Percentiles rank a stretch among this genome's conserved stretches.
Evolutionary conservation across 352 stramenopile genomes (phyloP).

Genomic region (Phytophthora boehmeriae): DNA sequence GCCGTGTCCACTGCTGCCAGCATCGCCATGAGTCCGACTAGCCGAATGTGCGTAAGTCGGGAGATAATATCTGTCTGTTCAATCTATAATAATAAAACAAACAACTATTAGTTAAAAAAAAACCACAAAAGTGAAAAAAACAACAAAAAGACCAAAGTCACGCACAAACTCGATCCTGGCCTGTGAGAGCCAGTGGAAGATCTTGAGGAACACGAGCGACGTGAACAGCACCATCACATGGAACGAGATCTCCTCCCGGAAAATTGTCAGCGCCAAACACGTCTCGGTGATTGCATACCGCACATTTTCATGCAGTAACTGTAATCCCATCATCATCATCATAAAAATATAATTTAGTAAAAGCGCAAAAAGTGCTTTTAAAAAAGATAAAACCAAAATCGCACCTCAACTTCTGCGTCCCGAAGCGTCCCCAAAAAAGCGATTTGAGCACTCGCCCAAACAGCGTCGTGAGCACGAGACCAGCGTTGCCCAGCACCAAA

Average conservation of each 20-base stretch:
- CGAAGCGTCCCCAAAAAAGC: conserved; percentile 88
- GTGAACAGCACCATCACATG: conserved; percentile 96
- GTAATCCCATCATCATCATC: too few species aligned
- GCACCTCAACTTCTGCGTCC: conserved; percentile 86
- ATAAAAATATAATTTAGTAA: too few species aligned
- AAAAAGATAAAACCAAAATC: background rate
- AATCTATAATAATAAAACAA: conserved; percentile 50
- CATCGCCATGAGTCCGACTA: conserved; percentile 90
- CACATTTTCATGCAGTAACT: conserved; percentile 96
- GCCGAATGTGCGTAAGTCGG: conserved; percentile 78
- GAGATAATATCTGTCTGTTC: conserved; percentile 89
- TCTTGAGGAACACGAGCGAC: conserved; percentile 95
- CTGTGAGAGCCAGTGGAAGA: conserved; percentile 93
- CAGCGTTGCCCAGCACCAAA: conserved; percentile 95
- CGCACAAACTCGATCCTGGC: conserved; percentile 88
- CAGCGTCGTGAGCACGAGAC: conserved; percentile 90
- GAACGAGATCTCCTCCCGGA: conserved; percentile 96
- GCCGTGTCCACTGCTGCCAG: conserved; percentile 87
- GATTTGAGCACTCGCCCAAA: conserved; percentile 76
- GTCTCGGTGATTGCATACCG: conserved; percentile 98
- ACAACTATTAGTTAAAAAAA: conserved; percentile 9
- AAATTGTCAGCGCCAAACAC: conserved; percentile 99
- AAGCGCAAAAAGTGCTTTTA: conserved; percentile 10
- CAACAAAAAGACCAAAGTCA: background rate
- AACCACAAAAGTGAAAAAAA: conserved; percentile 7